Percentiles rank a stretch among this genome's conserved stretches.
Evolutionary conservation across 1,139 yeast species (phyloP).

Genomic region (Hyphopichia burtonii): DNA sequence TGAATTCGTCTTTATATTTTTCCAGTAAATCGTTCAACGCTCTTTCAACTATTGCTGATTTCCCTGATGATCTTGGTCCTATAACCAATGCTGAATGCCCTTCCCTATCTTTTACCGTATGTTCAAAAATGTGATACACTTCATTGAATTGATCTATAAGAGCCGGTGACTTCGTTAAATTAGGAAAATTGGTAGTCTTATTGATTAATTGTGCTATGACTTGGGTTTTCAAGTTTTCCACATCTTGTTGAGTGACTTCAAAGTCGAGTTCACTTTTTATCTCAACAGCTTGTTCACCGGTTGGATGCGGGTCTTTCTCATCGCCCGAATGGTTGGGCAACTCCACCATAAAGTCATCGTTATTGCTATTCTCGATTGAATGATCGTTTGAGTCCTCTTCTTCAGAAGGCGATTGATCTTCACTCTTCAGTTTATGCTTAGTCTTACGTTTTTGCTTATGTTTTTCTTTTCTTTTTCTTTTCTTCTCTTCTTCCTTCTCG

Average conservation of each 20-base stretch:
- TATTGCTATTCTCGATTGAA: no score
- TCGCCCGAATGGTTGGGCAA: no score
- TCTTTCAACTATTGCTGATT: constrained; percentile 59
- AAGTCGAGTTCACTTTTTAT: not conserved
- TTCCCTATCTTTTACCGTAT: constrained; percentile 66
- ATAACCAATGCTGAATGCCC: constrained; percentile 79
- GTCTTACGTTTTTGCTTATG: constrained; percentile 1
- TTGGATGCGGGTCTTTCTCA: not conserved
- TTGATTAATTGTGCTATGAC: constrained; percentile 22
- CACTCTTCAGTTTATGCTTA: not conserved
- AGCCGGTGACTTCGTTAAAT: constrained; percentile 14
- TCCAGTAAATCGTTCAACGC: constrained; percentile 50
- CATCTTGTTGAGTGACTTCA: constrained; percentile 9
- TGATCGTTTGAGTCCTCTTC: not conserved
- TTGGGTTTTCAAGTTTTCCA: constrained; percentile 13
- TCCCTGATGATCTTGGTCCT: constrained; percentile 83
- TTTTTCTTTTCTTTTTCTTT: not conserved
- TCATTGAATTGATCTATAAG: constrained; percentile 42
- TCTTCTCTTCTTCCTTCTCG: not conserved
- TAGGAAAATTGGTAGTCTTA: constrained; percentile 14
- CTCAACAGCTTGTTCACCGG: not conserved
- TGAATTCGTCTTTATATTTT: constrained; percentile 46
- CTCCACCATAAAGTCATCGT: no score
- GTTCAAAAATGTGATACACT: constrained; percentile 56
- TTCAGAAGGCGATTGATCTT: not conserved